Base-by-base conservation (phyloP, 495 filamentous ascomycete species). In the Penicillium paradoxum region DNA sequence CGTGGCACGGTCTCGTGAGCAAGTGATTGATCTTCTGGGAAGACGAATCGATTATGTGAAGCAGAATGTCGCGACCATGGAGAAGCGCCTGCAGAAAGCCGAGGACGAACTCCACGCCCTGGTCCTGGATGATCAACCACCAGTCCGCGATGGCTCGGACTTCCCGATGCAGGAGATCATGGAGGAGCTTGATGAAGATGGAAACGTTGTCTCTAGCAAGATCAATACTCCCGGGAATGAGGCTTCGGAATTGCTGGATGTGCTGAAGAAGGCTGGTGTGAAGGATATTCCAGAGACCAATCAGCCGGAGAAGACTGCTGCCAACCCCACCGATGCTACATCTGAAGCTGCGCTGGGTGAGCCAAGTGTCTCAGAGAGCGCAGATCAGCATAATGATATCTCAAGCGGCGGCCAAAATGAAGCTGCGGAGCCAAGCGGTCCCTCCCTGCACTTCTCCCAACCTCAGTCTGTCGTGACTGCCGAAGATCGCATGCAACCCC, bases 151-250 rank as follows among this genome's bases (percentile, higher is more conserved):
- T 8, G 59, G 54, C 8, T 46, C 58, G 10, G 69, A 84, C 53
- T 65, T 91, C 40, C 86, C 90, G 3, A 77, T 96, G 46, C 88
- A 83, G 18, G 92, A 97, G 47, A 97, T 98, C 53, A 70, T 84
- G 37, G 92, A 98, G 67, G 86, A 96, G 70, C 73, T 98, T 40
- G 93, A 98, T 65, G 92, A 96, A 17, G 84, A 96, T 15, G 93
- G 83, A 15, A 92, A 96, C 60, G 78, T 97, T 10, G 72, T 96
- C 27, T 85, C 80, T 0, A 83, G 72, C 48, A 76, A 74, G 24
- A 72, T 82, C 7, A 81, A 82, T 10, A 79, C 65, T 1, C 82
- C 88, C 0, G 82, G 81, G 17, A 78, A 86, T 39, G 69, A 75
- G 7, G 78, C 83, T 39, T 68, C 82, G 2, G 77, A 86, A 50